These are phyloP conservation scores for Lachnellula cervina DNA, from an alignment of 2,329 filamentous ascomycete species.

Conservation along the genomic window DNA sequence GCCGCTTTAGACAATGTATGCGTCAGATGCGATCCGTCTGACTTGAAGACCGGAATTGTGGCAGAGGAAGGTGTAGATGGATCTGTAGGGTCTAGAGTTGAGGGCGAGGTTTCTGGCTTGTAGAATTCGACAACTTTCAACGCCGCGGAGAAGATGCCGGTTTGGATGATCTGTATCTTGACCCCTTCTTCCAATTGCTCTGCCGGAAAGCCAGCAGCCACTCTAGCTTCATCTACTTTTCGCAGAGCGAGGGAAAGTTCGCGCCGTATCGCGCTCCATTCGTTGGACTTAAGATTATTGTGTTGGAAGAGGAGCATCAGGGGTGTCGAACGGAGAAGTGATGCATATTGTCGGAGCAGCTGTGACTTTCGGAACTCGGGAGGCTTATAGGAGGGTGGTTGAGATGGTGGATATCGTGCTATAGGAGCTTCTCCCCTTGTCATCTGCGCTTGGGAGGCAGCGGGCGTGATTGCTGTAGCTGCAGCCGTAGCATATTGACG, in stretches of 20 bases:
- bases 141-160: conserved; percentile 81
- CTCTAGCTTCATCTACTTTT: conserved; percentile 56
- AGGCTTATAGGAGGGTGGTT: conserved; percentile 83
- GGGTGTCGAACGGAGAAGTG: conserved; percentile 64
- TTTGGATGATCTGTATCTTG: conserved; percentile 79
- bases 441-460: conserved; percentile 46
- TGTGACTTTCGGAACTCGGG: conserved; percentile 88
- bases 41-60: conserved; percentile 10
- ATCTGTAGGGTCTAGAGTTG: conserved; percentile 19
- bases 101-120: conserved; percentile 43
- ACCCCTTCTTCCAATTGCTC: conserved; percentile 54
- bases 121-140: conserved; percentile 84
- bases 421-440: conserved; percentile 33
- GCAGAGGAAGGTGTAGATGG: conserved; percentile 21
- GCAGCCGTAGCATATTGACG: conserved; percentile 38
- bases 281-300: conserved; percentile 64
- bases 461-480: conserved; percentile 43
- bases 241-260: conserved; percentile 55
- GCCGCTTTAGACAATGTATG: conserved; percentile 52
- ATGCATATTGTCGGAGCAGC: conserved; percentile 70
- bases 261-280: conserved; percentile 62
- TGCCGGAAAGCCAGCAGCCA: conserved; percentile 38
- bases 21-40: conserved; percentile 36
- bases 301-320: conserved; percentile 69
- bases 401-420: conserved; percentile 52